These are phyloP conservation scores for Aspergillus sp. DNA, from an alignment of 2,329 filamentous ascomycete genomes.

Conservation along the genomic window DNA sequence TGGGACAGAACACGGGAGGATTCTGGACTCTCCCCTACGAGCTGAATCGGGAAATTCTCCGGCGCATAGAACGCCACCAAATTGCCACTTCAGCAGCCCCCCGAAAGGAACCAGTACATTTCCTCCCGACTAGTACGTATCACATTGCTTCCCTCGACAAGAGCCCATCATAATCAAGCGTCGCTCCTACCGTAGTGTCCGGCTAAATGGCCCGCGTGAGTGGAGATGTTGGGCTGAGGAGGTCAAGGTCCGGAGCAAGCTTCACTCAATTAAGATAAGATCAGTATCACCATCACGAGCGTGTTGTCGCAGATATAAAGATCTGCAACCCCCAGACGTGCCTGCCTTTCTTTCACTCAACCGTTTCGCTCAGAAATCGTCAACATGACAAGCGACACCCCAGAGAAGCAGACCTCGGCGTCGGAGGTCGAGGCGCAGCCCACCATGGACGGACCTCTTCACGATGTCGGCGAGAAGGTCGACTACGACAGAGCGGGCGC, in stretches of 20 bases:
- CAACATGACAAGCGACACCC: constrained; percentile 31
- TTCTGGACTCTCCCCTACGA: not conserved
- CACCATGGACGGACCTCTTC: constrained; percentile 25
- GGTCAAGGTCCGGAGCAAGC: constrained; percentile 26
- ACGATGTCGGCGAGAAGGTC: constrained; percentile 39
- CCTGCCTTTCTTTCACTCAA: constrained; percentile 27
- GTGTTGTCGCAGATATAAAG: constrained; percentile 29
- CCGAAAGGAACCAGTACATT: constrained; percentile 1
- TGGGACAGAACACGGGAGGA: too few relatives aligned
- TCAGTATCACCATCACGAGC: constrained; percentile 9
- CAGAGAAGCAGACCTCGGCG: constrained; percentile 30
- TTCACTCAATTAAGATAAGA: constrained; percentile 23
- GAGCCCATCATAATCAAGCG: not conserved
- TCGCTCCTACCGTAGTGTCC: constrained; percentile 16
- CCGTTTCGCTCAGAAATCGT: constrained; percentile 23
- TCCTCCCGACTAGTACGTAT: not conserved
- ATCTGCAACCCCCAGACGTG: constrained; percentile 29
- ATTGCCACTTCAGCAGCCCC: constrained; percentile 1
- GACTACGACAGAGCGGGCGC: constrained; percentile 52
- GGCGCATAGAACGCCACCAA: constrained; percentile 3
- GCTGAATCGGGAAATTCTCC: constrained; percentile 4
- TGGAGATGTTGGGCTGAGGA: constrained; percentile 4
- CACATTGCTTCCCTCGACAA: not conserved
- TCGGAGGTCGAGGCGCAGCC: constrained; percentile 33
- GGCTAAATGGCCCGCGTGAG: constrained; percentile 8